A percentile compares a stretch with the other conserved stretches of the same genome.
phyloP scores from a whole-genome alignment of 2,329 filamentous ascomycete genomes.

The Bipolaris victoriae region DNA sequence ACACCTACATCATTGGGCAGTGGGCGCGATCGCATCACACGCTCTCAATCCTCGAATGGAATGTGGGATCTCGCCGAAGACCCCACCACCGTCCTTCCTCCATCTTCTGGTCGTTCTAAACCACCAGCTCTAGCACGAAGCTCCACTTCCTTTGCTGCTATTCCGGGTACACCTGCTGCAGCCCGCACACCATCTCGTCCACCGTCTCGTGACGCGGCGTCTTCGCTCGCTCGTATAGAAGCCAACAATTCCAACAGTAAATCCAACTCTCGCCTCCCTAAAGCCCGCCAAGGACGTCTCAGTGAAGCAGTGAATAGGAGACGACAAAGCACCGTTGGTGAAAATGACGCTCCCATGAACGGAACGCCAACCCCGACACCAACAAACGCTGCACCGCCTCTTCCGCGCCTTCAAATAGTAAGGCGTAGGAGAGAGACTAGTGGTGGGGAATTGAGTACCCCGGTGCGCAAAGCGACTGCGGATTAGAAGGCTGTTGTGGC shows the following conservation, averaged over 20 bases:
- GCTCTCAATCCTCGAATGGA: slow-evolving; percentile 37
- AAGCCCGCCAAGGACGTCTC: slow-evolving; percentile 40
- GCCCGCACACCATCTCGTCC: slow-evolving; percentile 32
- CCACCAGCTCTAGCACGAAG: slow-evolving; percentile 31
- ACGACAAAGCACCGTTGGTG: slow-evolving; percentile 35
- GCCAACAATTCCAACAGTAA: slow-evolving; percentile 21
- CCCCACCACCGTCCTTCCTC: slow-evolving; percentile 25
- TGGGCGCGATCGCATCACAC: slow-evolving; percentile 34
- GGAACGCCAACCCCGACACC: slow-evolving; percentile 2
- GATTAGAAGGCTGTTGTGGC: slow-evolving; percentile 20
- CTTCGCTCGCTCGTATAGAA: slow-evolving; percentile 33
- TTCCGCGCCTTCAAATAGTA: slow-evolving; percentile 43
- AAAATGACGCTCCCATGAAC: slow-evolving; percentile 27
- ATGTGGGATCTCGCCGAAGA: slow-evolving; percentile 47
- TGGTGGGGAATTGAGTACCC: slow-evolving; percentile 40
- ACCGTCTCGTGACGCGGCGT: slow-evolving; percentile 38
- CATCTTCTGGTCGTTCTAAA: slow-evolving; percentile 29
- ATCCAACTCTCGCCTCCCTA: slow-evolving; percentile 35
- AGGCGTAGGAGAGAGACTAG: slow-evolving; percentile 44
- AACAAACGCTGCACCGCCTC: slow-evolving; percentile 23
- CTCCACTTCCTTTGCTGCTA: slow-evolving; percentile 36
- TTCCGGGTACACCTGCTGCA: slow-evolving; percentile 26
- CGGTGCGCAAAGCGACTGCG: slow-evolving; percentile 37
- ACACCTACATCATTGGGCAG: slow-evolving; percentile 33
- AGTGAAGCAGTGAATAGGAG: slow-evolving; percentile 38